Evolutionary conservation across 2,329 filamentous ascomycete genomes (phyloP).

Genomic region (Sarocladium oryzae): DNA sequence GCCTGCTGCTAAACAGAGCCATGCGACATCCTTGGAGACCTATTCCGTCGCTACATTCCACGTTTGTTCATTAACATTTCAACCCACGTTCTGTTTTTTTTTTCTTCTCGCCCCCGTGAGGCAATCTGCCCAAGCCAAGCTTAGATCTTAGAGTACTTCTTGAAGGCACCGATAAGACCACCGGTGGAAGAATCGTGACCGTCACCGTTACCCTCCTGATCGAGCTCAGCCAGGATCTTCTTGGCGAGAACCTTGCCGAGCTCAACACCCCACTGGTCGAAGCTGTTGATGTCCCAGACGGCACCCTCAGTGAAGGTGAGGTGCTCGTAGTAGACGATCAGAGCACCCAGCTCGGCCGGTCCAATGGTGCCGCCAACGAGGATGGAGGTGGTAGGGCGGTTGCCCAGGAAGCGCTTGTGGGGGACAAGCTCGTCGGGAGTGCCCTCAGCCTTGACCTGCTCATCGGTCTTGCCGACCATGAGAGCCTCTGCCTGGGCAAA

Average conservation of each 20-base stretch:
- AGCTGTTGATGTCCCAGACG: slow-evolving; percentile 99
- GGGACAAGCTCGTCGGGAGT: slow-evolving; percentile 70
- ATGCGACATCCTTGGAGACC: neutral
- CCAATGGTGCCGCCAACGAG: slow-evolving; percentile 87
- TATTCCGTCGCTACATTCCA: neutral
- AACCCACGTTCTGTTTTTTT: neutral
- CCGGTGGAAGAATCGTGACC: slow-evolving; percentile 84
- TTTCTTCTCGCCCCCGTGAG: neutral
- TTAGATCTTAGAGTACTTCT: slow-evolving; percentile 59
- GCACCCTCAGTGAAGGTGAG: slow-evolving; percentile 96
- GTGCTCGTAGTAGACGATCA: slow-evolving; percentile 99
- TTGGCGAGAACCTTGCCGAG: slow-evolving; percentile 93
- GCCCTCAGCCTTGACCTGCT: slow-evolving; percentile 71
- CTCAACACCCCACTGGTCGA: slow-evolving; percentile 99
- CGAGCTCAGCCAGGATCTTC: slow-evolving; percentile 82
- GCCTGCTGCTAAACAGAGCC: neutral
- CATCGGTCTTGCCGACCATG: slow-evolving; percentile 84
- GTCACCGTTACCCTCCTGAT: slow-evolving; percentile 62
- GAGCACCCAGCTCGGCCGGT: slow-evolving; percentile 82
- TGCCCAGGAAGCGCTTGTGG: slow-evolving; percentile 99
- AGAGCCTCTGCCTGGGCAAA: slow-evolving; percentile 83
- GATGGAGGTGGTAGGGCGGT: slow-evolving; percentile 93
- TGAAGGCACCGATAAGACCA: slow-evolving; percentile 86
- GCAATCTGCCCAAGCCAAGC: neutral
- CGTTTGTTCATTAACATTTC: neutral